Base-by-base conservation (phyloP, 257 asterid genomes). In the Nemophila menziesii region DNA sequence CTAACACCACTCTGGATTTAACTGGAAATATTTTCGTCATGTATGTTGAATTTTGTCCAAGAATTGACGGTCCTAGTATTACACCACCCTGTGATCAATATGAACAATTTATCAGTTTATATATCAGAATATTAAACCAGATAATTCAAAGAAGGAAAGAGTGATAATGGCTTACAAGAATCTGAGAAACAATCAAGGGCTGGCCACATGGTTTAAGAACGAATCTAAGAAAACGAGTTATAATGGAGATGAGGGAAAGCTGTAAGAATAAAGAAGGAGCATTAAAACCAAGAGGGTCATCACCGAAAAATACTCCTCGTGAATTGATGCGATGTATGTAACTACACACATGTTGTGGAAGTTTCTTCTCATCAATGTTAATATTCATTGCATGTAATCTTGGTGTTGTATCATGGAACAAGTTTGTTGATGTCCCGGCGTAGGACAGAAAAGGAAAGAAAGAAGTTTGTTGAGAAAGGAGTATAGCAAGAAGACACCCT, bases 21-120 rank as follows among this genome's bases (percentile, higher is more conserved):
- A 29, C 41, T 4, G 86, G 78, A 22, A 65, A 79, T 11, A 76
- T 60, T 38, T 37, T 60, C 12, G 59, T 34, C 19, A 57, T 50
- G 62, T 67, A 64, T 21, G 63, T 16, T 47, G 15, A 8, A 56
- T 63, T 66, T 29, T 55, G 63, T 11, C 86, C 92, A 37, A 78
- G 56, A 15, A 65, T 22, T n/a, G 92, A 75, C 33, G 92, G 82
- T 39, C 92, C 82, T 49, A 75, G 51, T 44, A 75, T 58, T 22
- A 76, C 62, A 56, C 86, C 92, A 57, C 78, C 86, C 92, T 79
- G 82, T 79, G 82, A 14, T 53, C 65, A 65, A 71, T 24, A 4
- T 24, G 33, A 24, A 9, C 33, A 24, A 24, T 24, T 24, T 24
- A 4, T 24, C 33, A 24, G 9, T 24, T 24, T 24, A 9, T 24